Evolutionary conservation across 2,329 filamentous ascomycete genomes (phyloP).

Genomic region (Gyromitra esculenta): DNA sequence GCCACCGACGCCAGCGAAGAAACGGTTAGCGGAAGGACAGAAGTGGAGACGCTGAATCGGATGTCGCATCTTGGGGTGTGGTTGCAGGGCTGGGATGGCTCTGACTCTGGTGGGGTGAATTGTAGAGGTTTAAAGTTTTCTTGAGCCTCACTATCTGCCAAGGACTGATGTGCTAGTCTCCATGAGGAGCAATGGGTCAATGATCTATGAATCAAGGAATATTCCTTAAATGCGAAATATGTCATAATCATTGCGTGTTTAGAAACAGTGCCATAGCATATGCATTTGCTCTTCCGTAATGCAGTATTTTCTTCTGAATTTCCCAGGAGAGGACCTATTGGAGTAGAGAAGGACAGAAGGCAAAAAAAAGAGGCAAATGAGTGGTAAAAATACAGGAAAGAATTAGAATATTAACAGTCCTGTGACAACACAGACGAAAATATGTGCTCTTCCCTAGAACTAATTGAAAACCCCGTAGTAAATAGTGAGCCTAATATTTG

Average conservation of each 20-base stretch:
- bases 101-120: neutral
- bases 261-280: slow-evolving; percentile 31
- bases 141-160: slow-evolving; percentile 38
- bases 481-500: slow-evolving; percentile 16
- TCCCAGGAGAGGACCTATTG: slow-evolving; percentile 14
- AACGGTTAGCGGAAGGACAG: slow-evolving; percentile 61
- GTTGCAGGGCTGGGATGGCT: slow-evolving; percentile 1
- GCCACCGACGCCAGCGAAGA: slow-evolving; percentile 79
- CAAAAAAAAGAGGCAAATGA: neutral
- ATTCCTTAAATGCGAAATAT: neutral
- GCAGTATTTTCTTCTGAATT: neutral
- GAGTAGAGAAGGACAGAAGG: slow-evolving; percentile 13
- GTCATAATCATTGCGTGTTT: slow-evolving; percentile 16
- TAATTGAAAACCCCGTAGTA: neutral
- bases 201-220: slow-evolving; percentile 24
- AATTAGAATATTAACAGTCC: slow-evolving; percentile 9
- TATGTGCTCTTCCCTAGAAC: neutral
- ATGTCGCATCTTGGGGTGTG: slow-evolving; percentile 47
- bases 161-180: slow-evolving; percentile 5
- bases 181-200: neutral
- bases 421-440: neutral
- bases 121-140: slow-evolving; percentile 16
- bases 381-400: slow-evolving; percentile 17
- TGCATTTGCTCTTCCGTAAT: neutral
- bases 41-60: slow-evolving; percentile 51